Evolutionary conservation across 768 basidiomycete genomes (phyloP), one percentile per base, ranked within the genome.

Genomic region (Amanita phalloides): DNA sequence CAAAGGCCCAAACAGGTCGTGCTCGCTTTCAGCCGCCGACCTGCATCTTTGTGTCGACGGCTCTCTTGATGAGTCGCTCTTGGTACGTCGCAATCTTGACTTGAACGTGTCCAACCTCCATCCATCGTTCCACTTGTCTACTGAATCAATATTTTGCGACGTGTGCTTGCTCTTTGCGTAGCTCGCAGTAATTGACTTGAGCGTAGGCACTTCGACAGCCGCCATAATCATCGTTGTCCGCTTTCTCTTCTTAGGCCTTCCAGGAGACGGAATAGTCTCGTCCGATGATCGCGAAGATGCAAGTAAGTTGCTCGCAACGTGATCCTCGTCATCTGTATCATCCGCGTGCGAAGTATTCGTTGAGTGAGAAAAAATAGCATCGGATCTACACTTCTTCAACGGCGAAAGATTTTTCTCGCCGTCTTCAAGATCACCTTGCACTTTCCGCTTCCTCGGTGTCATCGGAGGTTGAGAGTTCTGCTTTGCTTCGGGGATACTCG

Each of bases 401-500:
- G 57, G 58, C 10, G 53, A 58, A 36, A 53, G 54, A 56, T 54
- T 59, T 59, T 54, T 59, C 48, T 60, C 66, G 3, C 4, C 32
- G 30, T 14, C 38, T 1, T 51, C 41, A 17, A 23, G 39, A 20
- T 23, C 71, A 13, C 68, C 69, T 25, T 65, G 66, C 30, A 66
- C 58, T 14, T 66, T 66, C 44, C 81, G 68, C 62, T 82, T 82
- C 55, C 76, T 69, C 30, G 73, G 62, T 21, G 49, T 50, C 26
- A 41, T 17, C 21, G 39, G 39, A 21, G 9, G 28, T 17, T 10
- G 49, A 50, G 14, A 20, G 13, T 13, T 11, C 7, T 9, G 13
- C 7, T 33, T 30, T 20, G 6, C 23, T 28, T 39, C 21, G 38
- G 48, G 21, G 6, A 45, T 9, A 42, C n/a, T 42, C 26, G n/a